Base-by-base conservation (phyloP, 352 stramenopile species). In the Elongisporangium anandrum region DNA sequence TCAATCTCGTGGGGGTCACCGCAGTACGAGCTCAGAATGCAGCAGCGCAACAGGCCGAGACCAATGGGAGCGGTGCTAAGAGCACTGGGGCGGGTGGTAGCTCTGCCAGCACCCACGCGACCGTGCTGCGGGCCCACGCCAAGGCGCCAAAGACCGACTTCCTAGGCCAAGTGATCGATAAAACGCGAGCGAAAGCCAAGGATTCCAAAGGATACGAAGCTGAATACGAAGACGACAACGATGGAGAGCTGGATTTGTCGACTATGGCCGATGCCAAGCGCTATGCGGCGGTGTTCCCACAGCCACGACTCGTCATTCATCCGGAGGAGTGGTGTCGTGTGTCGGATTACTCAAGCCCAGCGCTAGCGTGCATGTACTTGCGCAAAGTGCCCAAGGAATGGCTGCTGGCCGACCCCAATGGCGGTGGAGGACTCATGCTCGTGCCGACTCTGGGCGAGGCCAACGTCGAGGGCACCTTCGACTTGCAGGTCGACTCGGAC, bases 401-500 rank as follows among this genome's bases (percentile, higher is more conserved):
- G 75, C 60, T 94, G 6, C 52, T 81, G 5, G 63, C 56, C 0
- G 59, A 60, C 0, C 56, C 17, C 4, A 68, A 53, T 19, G 64
- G 64, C 15, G 66, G 69, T 13, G 74, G 76, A 39, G 81, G 87
- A 0, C 59, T 95, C 3, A 59, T 95, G 50, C 54, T 95, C 20
- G 72, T 95, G 16, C 89, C 89, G 12, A 88, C 83, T 17, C 69
- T 96, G 3, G 85, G 81, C 6, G 87, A 96, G 55, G 60, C 72
- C 39, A 79, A 75, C 12, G 66, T 69, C 0, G 83, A 93, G 54
- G 88, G 84, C 3, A 78, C 77, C 6, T 97, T 92, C 57, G 85
- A 93, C 26, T 51, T 97, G n/a, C 87, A 97, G 56, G 77, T 97
- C 8, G 87, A 96, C 60, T 87, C 71, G 53, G 86, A 96, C 57